Evolutionary conservation across 768 basidiomycete genomes (phyloP).

Genomic region (Pholiota conissans): DNA sequence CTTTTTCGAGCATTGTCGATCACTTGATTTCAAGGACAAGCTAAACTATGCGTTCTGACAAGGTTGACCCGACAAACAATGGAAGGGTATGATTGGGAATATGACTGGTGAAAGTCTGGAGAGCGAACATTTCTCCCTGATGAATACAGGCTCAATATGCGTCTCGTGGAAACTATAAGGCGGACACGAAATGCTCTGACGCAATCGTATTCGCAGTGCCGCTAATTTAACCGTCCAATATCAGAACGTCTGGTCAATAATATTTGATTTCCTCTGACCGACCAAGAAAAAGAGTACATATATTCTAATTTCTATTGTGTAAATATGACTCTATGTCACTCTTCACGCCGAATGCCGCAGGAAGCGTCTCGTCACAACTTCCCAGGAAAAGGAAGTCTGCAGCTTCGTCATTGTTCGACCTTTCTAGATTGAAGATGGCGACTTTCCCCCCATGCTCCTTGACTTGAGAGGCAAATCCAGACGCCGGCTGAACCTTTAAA

Average conservation of each 20-base stretch:
- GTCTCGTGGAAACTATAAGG: not conserved
- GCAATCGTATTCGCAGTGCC: too few species aligned
- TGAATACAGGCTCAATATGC: not conserved
- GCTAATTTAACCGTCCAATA: too few species aligned
- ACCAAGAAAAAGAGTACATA: too few species aligned
- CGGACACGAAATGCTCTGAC: too few species aligned
- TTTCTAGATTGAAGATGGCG: slow-evolving; percentile 40
- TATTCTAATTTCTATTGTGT: too few species aligned
- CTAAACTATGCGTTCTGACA: slow-evolving; percentile 66
- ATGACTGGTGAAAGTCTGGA: not conserved
- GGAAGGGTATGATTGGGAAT: not conserved
- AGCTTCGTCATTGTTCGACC: slow-evolving; percentile 32
- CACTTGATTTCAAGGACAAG: slow-evolving; percentile 96
- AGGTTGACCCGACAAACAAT: not conserved
- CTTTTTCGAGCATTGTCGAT: slow-evolving; percentile 95
- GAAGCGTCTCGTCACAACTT: slow-evolving; percentile 44
- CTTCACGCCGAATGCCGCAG: too few species aligned
- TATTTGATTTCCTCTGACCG: too few species aligned
- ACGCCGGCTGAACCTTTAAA: slow-evolving; percentile 34
- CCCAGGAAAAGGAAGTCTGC: slow-evolving; percentile 51
- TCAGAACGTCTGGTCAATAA: too few species aligned
- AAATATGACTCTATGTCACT: too few species aligned
- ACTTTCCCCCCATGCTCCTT: slow-evolving; percentile 34
- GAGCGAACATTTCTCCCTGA: not conserved
- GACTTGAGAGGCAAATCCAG: slow-evolving; percentile 31